Evolutionary conservation across 768 basidiomycete species (phyloP), one percentile per base, ranked within the genome.

Genomic region (Suillus subaureus): DNA sequence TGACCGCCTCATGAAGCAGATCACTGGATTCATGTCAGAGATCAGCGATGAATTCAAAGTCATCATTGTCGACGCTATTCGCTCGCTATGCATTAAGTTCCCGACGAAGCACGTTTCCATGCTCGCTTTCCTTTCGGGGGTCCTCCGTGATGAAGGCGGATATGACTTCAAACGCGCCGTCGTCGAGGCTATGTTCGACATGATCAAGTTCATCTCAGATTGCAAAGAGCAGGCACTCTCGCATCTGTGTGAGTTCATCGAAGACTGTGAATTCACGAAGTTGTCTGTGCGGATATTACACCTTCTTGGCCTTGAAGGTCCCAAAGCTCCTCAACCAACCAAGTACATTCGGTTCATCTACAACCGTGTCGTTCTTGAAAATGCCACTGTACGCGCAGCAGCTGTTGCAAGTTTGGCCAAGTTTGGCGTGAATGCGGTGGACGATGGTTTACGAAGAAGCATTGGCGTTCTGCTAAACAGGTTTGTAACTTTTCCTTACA

Each of bases 41-140:
- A 99, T 99, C 79, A 97, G 94, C 69, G 97, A 99, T 78, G 97
- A 99, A 79, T 99, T 99, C 87, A 99, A 98, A 83, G 96, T 99
- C 75, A 97, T 99, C 80, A 97, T 99, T 58, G 97, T 99, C 64
- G 96, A 98, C 67, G 97, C 97, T 65, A 96, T 99, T 76, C 93
- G 97, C 61, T 95, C 97, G 11, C 88, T 99, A 37, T 99, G 96
- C 80, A 90, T 99, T 81, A 99, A 99, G 79, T 99, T 99, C 85
- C 97, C 97, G 3, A 81, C 91, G 39, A 99, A 99, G 81, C 96
- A 99, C 73, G 91, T 88, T 2, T 92, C 95, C 47, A 99, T 99
- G 97, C 90, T 99, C 64, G 88, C 91, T 6, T 99, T 99, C 89
- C 85, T 99, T 39, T 96, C 95, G 54, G 95, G 97, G 62, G 94